Evolutionary conservation across 2,329 filamentous ascomycete species (phyloP).

Genomic region (Phyllosticta citriasiana): DNA sequence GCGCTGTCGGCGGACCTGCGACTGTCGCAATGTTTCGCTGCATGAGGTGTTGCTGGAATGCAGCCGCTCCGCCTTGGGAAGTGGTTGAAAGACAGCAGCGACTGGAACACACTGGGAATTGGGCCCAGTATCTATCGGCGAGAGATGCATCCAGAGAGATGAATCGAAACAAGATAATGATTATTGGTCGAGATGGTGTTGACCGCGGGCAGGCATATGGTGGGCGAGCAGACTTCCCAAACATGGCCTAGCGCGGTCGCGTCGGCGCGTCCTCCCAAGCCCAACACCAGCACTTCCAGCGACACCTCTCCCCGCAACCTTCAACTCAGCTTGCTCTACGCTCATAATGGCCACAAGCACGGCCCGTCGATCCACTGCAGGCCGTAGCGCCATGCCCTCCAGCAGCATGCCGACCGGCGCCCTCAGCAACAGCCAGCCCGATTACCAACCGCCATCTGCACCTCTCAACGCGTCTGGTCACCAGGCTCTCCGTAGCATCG

Average conservation of each 20-base stretch:
- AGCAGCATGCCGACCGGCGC: neutral
- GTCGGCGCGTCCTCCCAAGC: neutral
- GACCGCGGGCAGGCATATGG: neutral
- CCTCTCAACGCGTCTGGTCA: conserved; percentile 34
- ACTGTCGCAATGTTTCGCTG: too few species aligned
- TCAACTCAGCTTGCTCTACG: neutral
- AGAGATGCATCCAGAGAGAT: neutral
- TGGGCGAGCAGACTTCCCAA: neutral
- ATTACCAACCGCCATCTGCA: conserved; percentile 44
- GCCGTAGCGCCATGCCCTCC: neutral
- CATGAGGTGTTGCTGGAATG: too few species aligned
- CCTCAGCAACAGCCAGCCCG: conserved; percentile 26
- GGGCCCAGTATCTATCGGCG: too few species aligned
- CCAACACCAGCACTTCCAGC: neutral
- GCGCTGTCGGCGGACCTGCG: too few species aligned
- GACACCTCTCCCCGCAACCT: too few species aligned
- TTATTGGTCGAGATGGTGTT: neutral
- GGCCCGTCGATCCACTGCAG: neutral
- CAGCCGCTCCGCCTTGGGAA: too few species aligned
- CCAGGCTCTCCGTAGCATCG: conserved; percentile 3
- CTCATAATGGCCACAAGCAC: neutral
- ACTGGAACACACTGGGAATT: too few species aligned
- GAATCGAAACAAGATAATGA: neutral
- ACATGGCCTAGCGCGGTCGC: neutral
- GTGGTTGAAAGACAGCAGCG: neutral